phyloP scores from a whole-genome alignment of 768 basidiomycete genomes.

The Psilocybe tampanensis region DNA sequence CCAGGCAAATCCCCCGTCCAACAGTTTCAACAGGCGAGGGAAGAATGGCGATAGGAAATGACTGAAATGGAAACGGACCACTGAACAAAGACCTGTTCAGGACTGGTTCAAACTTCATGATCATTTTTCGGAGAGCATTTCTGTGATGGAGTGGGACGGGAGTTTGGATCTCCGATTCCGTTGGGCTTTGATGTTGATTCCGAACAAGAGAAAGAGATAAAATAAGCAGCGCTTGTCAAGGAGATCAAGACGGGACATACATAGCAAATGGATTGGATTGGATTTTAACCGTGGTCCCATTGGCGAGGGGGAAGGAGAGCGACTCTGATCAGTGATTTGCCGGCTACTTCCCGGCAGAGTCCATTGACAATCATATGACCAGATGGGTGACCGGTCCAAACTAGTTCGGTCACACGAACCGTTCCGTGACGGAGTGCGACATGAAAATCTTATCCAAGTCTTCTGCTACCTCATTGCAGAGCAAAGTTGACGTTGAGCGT shows the following conservation, averaged over 20 bases:
- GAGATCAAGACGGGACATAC: background rate
- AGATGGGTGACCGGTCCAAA: constrained; percentile 12
- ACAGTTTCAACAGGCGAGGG: background rate
- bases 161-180: background rate
- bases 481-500: no score
- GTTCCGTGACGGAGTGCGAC: constrained; percentile 8
- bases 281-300: background rate
- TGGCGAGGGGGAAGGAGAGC: no score
- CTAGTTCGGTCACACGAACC: constrained; percentile 17
- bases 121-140: background rate
- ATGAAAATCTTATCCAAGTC: constrained; percentile 22
- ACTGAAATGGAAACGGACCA: no score
- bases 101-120: no score
- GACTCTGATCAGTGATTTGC: no score
- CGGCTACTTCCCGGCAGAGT: constrained; percentile 13
- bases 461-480: background rate
- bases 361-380: background rate
- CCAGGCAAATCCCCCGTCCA: background rate
- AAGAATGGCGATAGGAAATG: background rate
- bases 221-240: background rate
- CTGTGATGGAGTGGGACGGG: background rate
- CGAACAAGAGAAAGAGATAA: background rate
- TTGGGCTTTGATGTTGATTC: background rate
- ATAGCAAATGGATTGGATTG: background rate
- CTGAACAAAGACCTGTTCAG: no score